Evolutionary conservation across 2,329 filamentous ascomycete genomes (phyloP).

Genomic region (Plenodomus tracheiphilus): DNA sequence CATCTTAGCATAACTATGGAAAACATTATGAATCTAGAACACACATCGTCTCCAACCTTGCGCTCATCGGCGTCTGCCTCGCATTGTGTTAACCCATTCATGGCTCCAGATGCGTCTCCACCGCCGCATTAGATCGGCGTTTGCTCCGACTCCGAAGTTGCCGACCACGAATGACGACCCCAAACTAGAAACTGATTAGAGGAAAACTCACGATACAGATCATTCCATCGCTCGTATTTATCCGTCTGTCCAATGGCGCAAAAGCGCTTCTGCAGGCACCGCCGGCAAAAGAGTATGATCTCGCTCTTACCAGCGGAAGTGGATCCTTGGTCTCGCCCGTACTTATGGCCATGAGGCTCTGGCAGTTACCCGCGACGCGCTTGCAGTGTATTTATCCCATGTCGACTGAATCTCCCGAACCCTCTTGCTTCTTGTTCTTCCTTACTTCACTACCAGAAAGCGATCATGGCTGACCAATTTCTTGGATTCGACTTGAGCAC

Average conservation of each 20-base stretch:
- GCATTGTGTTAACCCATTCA: too few species aligned
- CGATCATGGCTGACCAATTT: conserved; percentile 61
- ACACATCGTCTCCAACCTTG: background rate
- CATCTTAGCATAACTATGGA: conserved; percentile 5
- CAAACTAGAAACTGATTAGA: background rate
- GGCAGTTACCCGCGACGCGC: conserved; percentile 19
- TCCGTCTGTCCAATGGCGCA: conserved; percentile 23
- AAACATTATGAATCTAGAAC: conserved; percentile 5
- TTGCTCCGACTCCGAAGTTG: conserved; percentile 5
- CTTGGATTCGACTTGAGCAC: conserved; percentile 95
- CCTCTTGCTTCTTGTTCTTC: background rate
- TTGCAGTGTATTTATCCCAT: conserved; percentile 13
- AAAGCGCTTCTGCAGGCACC: conserved; percentile 25
- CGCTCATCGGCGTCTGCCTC: conserved; percentile 5
- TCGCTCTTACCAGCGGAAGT: conserved; percentile 1
- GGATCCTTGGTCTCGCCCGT: conserved; percentile 4
- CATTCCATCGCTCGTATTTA: conserved; percentile 16
- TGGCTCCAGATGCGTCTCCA: background rate
- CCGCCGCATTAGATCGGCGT: conserved; percentile 1
- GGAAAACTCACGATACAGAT: too few species aligned
- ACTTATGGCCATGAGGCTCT: conserved; percentile 14
- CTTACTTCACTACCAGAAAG: background rate
- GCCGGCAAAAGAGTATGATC: conserved; percentile 38
- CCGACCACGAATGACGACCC: background rate
- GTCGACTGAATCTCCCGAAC: conserved; percentile 5